Evolutionary conservation across 2,329 filamentous ascomycete genomes (phyloP), one percentile per base, ranked within the genome.

Genomic region (Fusarium sp.): DNA sequence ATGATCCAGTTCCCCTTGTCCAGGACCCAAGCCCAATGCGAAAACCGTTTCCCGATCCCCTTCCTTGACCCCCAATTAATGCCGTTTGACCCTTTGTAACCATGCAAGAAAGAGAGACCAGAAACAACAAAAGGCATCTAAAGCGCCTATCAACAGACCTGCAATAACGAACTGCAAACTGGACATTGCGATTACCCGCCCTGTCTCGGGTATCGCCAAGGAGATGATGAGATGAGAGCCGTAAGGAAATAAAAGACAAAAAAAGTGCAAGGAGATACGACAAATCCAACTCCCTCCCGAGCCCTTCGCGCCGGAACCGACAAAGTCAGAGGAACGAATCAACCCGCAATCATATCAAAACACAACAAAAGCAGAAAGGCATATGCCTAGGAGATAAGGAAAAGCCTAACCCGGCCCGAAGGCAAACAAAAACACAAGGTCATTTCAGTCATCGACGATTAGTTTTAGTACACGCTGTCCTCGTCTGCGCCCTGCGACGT

Each of bases 401-500:
- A 60, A 67, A 61, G 39, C 57, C 68, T 53, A 55, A 58, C 60
- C 69, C 58, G 58, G 49, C 54, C 63, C 53, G 45, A 50, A 57
- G 63, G 61, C 58, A 38, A 51, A 78, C 71, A 79, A 77, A 80
- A 34, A 34, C n/a, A 34, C 81, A 81, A 81, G 44, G 58, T 84
- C 82, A 75, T 85, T 82, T 76, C 76, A 77, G 68, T 84, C 79
- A 72, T 85, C 70, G 77, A 75, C 69, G 65, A 74, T 71, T 67
- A 76, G 76, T 78, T 82, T 81, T 85, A 89, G 74, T 89, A 90
- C 80, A 89, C 85, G 80, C 87, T 89, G 72, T 89, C 87, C 78
- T 90, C 88, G 71, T 91, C 88, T 43, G 84, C 86, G 53, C 87
- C 88, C 72, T 90, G 88, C 44, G 88, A 90, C 52, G 84, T 89